A percentile compares a stretch with the other conserved stretches of the same genome.
phyloP scores from a whole-genome alignment of 371 early-diverging fungal genomes.

The Choanephora cucurbitarum region DNA sequence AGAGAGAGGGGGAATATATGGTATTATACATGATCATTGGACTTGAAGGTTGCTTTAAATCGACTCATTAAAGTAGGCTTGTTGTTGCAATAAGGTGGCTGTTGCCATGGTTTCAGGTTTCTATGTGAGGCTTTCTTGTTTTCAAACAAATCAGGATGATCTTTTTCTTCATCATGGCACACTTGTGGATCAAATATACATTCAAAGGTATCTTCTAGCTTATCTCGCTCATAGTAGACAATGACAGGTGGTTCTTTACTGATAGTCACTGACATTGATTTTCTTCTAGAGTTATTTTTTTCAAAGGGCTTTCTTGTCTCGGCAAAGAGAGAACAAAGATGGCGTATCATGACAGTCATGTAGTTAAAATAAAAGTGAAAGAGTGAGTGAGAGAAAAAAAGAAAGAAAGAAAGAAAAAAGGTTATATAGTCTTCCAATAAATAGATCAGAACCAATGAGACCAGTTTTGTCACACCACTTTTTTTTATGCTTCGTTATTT shows the following conservation, averaged over 20 bases:
- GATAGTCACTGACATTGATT: conserved; percentile 39
- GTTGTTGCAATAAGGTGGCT: conserved; percentile 20
- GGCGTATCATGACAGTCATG: not conserved
- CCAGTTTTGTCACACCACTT: too few relatives aligned
- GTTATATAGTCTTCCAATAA: too few relatives aligned
- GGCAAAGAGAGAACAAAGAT: not conserved
- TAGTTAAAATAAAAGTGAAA: not conserved
- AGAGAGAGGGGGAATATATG: not conserved
- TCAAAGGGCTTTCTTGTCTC: not conserved
- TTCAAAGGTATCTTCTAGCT: conserved; percentile 39
- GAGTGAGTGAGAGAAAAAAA: not conserved
- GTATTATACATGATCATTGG: not conserved
- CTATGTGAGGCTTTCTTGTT: conserved; percentile 12
- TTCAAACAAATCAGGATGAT: conserved; percentile 38
- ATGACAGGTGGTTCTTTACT: conserved; percentile 48
- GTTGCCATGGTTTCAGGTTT: conserved; percentile 41
- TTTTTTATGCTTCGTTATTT: too few relatives aligned
- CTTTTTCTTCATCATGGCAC: conserved; percentile 45
- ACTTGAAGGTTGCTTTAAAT: conserved; percentile 13
- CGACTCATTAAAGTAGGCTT: conserved; percentile 2
- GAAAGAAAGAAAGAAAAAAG: too few relatives aligned
- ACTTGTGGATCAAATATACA: conserved; percentile 51
- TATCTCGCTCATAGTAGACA: conserved; percentile 40
- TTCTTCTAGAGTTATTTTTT: conserved; percentile 18
- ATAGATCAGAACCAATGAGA: too few relatives aligned